Base-by-base conservation (phyloP, 139 green algal genomes). In the Astrephomene gubernaculifera region DNA sequence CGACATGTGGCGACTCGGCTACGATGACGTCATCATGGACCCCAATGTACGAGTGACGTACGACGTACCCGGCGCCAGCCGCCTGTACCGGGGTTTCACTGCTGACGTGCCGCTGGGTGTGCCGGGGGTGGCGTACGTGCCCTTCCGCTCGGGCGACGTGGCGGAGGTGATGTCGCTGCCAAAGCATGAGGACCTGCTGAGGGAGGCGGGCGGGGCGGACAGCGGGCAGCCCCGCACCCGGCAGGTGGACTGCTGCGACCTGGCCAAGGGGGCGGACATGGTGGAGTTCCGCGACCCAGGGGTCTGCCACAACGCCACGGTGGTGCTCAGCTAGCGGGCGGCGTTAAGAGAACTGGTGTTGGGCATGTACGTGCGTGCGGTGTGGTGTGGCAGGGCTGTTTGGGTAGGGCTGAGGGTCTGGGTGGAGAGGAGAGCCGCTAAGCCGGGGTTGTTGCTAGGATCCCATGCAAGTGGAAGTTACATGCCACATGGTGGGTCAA, bases 41-140 rank as follows among this genome's bases (percentile, higher is more conserved):
- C 93, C 93, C 10, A 87, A 53, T 27, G 92, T 95, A 31, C 60
- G 89, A 5, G 41, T 91, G 70, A 68, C 87, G 0, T 95, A 93
- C 72, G 71, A 81, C 7, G 65, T 45, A 70, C 25, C 25, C 53
- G 27, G 33, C 1, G 69, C 25, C 6, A 0, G 17, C 12, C 21
- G 45, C 12, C 33, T 82, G 39, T 65, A 75, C 41, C n/a, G n/a
- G n/a, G n/a, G n/a, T n/a, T n/a, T n/a, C n/a, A n/a, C n/a, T n/a
- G n/a, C n/a, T n/a, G n/a, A n/a, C n/a, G n/a, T 68, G 29, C 71
- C 71, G 9, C 2, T 67, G 38, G 49, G 49, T 9, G 71, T 31
- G 4, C 71, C 71, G 1, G 45, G 71, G 10, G 5, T 80, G 9
- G 31, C 33, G 7, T 80, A 80, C 35, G 44, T 31, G 35, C 71